A percentile compares a stretch with the other conserved stretches of the same genome.
phyloP scores from a whole-genome alignment of 192 early-diverging fungal genomes.

The Lobosporangium transversale region DNA sequence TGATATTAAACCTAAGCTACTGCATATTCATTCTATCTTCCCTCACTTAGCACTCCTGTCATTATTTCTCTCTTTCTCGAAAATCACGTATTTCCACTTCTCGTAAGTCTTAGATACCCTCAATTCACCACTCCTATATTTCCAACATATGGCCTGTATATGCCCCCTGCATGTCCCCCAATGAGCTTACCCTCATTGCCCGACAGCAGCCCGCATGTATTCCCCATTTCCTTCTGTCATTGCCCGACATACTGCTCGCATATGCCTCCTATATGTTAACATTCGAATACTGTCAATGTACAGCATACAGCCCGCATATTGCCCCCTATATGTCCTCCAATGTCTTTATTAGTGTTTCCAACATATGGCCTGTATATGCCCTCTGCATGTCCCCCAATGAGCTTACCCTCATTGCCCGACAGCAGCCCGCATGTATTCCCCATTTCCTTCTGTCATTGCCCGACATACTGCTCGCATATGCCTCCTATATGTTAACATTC shows the following conservation, averaged over 20 bases:
- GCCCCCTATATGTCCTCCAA: neutral
- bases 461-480: neutral
- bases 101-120: no score
- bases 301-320: neutral
- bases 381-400: neutral
- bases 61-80: no score
- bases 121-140: no score
- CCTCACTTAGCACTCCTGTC: no score
- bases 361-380: neutral
- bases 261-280: neutral
- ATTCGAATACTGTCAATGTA: neutral
- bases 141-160: neutral
- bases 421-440: neutral
- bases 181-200: neutral
- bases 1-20: no score
- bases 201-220: neutral
- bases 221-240: neutral
- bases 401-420: neutral
- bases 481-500: neutral
- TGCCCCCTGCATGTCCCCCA: constrained; percentile 1
- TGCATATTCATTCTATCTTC: no score
- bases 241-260: neutral
- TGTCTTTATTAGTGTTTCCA: no score
- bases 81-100: no score
- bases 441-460: neutral